Conservation (phyloP, 148 eudicot species). For the Spergularia marina region DNA sequence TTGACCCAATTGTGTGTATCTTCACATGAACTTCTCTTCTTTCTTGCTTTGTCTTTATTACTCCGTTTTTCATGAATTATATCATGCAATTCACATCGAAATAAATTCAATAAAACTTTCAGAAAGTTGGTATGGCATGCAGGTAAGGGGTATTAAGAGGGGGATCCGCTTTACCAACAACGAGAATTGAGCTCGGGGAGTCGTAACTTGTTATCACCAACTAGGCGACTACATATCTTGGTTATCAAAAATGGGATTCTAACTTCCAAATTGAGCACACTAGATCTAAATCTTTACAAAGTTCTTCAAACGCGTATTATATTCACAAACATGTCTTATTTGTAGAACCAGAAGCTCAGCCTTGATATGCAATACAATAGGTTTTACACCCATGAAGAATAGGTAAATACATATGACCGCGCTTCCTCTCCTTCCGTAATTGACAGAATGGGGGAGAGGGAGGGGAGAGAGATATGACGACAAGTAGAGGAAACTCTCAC, state of each 20-base stretch:
- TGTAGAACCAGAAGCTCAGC: background rate
- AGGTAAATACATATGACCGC: conserved; percentile 20
- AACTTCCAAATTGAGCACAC: too few relatives aligned
- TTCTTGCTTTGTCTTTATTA: background rate
- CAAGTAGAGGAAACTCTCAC: conserved; percentile 4
- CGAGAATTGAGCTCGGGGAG: too few relatives aligned
- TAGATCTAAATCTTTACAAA: background rate
- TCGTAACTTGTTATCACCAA: too few relatives aligned
- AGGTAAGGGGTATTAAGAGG: background rate
- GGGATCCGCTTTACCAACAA: too few relatives aligned
- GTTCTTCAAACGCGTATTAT: background rate
- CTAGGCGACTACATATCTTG: too few relatives aligned
- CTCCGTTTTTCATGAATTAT: background rate
- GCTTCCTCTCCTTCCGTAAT: conserved; percentile 9
- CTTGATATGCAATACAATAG: conserved; percentile 23
- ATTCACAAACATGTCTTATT: background rate
- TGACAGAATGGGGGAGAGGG: background rate
- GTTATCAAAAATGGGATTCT: too few relatives aligned
- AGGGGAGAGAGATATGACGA: conserved; percentile 16
- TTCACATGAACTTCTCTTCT: conserved; percentile 22
- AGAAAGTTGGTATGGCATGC: background rate
- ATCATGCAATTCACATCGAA: background rate
- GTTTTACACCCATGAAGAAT: conserved; percentile 19
- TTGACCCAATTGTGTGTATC: conserved; percentile 5
- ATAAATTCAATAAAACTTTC: background rate